These are phyloP conservation scores for Oehlia diaphana DNA, from an alignment of 192 early-diverging fungal genomes.

Conservation along the genomic window DNA sequence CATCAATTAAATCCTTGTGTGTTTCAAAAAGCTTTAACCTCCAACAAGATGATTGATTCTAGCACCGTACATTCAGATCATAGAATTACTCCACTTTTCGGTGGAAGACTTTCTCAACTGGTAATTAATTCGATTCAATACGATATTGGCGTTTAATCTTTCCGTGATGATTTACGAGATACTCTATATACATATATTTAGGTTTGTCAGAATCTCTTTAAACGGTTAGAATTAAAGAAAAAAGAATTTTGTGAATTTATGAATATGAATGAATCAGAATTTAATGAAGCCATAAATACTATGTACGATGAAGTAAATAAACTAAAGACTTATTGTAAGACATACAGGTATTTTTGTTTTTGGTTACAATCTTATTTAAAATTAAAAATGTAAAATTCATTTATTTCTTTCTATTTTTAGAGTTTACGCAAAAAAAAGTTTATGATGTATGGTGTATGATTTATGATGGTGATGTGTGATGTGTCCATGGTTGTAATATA, in stretches of 20 bases:
- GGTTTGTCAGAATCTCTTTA: constrained; percentile 6
- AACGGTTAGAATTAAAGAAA: not conserved
- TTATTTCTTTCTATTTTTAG: not conserved
- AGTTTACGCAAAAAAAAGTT: not conserved
- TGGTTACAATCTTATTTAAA: too few relatives aligned
- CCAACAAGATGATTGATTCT: not conserved
- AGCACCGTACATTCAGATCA: not conserved
- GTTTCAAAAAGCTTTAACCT: not conserved
- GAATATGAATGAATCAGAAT: not conserved
- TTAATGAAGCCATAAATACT: not conserved
- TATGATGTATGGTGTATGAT: not conserved
- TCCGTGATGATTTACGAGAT: too few relatives aligned
- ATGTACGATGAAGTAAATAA: not conserved
- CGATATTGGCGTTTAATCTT: too few relatives aligned
- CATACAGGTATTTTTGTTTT: not conserved
- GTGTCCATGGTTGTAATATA: too few relatives aligned
- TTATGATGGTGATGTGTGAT: too few relatives aligned
- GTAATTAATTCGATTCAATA: not conserved
- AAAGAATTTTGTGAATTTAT: not conserved
- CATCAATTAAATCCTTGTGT: not conserved
- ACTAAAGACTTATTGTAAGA: not conserved
- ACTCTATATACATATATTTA: not conserved
- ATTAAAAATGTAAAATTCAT: not conserved
- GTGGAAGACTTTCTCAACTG: not conserved
- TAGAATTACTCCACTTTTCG: not conserved